phyloP scores from a whole-genome alignment of 352 stramenopile genomes.

The Globisporangium heterothallicum region DNA sequence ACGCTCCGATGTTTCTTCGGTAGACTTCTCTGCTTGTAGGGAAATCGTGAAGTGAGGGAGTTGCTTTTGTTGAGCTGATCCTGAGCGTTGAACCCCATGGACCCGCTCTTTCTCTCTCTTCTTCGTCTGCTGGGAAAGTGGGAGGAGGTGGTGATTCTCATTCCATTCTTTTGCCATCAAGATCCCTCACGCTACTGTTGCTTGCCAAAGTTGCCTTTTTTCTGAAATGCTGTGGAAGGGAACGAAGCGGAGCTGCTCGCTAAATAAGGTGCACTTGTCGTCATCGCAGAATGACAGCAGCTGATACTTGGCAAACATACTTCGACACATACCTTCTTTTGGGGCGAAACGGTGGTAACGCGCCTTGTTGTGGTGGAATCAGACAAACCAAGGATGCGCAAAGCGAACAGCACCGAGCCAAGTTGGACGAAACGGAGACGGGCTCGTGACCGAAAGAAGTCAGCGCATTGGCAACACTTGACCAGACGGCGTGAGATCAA shows the following conservation, averaged over 20 bases:
- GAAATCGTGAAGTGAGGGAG: constrained; percentile 6
- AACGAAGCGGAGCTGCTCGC: neutral
- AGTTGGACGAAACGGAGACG: too few relatives aligned
- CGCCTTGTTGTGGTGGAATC: neutral
- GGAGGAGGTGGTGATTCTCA: neutral
- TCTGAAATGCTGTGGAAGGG: too few relatives aligned
- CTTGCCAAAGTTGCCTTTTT: neutral
- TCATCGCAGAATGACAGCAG: neutral
- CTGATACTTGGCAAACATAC: neutral
- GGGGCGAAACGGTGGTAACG: neutral
- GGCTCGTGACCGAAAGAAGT: neutral
- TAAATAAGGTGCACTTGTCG: neutral
- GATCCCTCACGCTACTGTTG: neutral
- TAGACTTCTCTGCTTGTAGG: constrained; percentile 1
- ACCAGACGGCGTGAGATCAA: too few relatives aligned
- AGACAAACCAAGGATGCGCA: neutral
- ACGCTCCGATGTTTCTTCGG: constrained; percentile 6
- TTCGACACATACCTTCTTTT: neutral
- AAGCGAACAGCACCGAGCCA: too few relatives aligned
- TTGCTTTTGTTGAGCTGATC: neutral
- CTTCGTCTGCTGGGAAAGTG: neutral
- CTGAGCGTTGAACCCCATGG: neutral
- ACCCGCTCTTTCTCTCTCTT: neutral
- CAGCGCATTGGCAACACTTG: too few relatives aligned
- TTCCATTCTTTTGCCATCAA: neutral